Evolutionary conservation across 306 rosid genomes (phyloP).

Genomic region (Prunus padus): DNA sequence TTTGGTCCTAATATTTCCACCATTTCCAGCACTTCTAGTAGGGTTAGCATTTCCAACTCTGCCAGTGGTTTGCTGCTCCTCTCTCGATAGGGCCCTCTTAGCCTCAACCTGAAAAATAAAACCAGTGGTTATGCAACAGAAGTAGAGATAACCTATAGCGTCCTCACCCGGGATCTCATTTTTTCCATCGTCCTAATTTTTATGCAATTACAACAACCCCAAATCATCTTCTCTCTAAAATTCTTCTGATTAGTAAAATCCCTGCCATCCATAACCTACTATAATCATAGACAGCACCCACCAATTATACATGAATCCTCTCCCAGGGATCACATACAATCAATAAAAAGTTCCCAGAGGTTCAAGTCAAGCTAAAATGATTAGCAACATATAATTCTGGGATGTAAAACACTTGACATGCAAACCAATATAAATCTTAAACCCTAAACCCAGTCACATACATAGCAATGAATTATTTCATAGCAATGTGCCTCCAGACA

Average conservation of each 20-base stretch:
- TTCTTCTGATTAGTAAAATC: background rate
- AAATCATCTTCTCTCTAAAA: background rate
- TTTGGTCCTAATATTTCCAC: slow-evolving; percentile 87
- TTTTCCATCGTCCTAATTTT: background rate
- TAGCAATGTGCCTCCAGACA: background rate
- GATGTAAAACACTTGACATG: background rate
- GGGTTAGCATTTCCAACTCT: slow-evolving; percentile 68
- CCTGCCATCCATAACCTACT: background rate
- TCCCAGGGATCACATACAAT: background rate
- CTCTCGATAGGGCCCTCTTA: slow-evolving; percentile 95
- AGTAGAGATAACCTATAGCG: background rate
- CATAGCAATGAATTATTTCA: background rate
- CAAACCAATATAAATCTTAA: background rate
- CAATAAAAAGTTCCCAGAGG: background rate
- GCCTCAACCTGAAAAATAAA: slow-evolving; percentile 86
- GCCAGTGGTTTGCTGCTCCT: slow-evolving; percentile 87
- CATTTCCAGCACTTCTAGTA: slow-evolving; percentile 62
- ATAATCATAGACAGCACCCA: background rate
- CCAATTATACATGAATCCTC: background rate
- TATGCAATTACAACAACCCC: background rate
- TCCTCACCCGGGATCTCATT: background rate
- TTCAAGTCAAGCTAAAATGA: background rate
- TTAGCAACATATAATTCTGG: background rate
- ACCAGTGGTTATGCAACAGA: background rate
- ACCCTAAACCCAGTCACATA: background rate